These are phyloP conservation scores for Mrakia blollopis DNA, from an alignment of 768 basidiomycete species.

Conservation along the genomic window DNA sequence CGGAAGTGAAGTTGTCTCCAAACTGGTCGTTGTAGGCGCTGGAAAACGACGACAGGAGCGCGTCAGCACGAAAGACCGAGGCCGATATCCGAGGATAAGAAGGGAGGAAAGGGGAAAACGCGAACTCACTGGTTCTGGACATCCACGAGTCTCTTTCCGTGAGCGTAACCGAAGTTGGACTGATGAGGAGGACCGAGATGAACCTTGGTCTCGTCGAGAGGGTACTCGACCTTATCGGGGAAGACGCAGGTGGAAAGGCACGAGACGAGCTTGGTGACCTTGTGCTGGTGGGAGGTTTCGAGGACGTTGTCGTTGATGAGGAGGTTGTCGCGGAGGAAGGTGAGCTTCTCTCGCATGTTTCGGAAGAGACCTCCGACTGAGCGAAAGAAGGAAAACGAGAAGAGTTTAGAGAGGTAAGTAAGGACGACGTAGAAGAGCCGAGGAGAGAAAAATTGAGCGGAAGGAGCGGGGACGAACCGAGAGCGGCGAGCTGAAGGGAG, in stretches of 20 bases:
- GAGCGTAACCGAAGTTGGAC: constrained; percentile 91
- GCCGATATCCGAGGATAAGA: not conserved
- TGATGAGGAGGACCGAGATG: constrained; percentile 87
- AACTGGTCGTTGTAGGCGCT: constrained; percentile 89
- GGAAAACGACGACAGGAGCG: not conserved
- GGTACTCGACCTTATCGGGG: constrained; percentile 90
- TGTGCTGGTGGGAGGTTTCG: constrained; percentile 62
- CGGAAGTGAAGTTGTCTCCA: constrained; percentile 89
- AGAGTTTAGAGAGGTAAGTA: not conserved
- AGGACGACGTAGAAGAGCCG: not conserved
- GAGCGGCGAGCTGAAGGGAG: constrained; percentile 63
- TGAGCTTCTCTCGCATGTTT: constrained; percentile 93
- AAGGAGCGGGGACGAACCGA: constrained; percentile 51
- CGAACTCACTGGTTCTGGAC: constrained; percentile 78
- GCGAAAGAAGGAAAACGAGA: not conserved
- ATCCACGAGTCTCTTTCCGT: constrained; percentile 93
- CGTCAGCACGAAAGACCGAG: not conserved
- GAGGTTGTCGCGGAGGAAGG: constrained; percentile 89
- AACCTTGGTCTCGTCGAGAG: constrained; percentile 86
- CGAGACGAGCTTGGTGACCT: constrained; percentile 75
- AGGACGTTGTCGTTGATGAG: constrained; percentile 94
- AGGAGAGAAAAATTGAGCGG: constrained; percentile 2
- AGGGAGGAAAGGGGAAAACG: not conserved
- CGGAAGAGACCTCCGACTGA: constrained; percentile 89
- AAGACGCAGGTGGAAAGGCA: constrained; percentile 97